Percentiles rank a stretch among this genome's conserved stretches.
Conservation (phyloP, 257 asterid species). For the Prunella vulgaris region DNA sequence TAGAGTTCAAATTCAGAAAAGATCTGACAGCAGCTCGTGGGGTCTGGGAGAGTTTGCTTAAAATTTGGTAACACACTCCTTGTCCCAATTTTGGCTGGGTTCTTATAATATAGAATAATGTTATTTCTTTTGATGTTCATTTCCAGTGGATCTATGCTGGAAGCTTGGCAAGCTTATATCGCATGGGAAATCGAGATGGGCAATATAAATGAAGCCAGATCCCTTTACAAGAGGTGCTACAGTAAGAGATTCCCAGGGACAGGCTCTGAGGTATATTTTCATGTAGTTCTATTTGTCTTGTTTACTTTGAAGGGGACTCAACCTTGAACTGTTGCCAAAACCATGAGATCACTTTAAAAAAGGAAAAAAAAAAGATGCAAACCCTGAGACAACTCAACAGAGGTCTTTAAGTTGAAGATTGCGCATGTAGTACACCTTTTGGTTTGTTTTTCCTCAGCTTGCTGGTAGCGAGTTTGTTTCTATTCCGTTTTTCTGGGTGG, state of each 20-base stretch:
- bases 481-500: neutral
- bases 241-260: constrained; percentile 76
- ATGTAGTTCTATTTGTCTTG: neutral
- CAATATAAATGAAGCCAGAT: constrained; percentile 79
- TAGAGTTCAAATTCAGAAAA: constrained; percentile 69
- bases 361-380: neutral
- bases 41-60: constrained; percentile 94
- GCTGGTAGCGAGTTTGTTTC: neutral
- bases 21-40: constrained; percentile 84
- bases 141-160: constrained; percentile 81
- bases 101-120: constrained; percentile 15
- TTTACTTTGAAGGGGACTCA: constrained; percentile 1
- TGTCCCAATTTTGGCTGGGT: neutral
- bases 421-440: neutral
- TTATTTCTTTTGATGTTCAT: constrained; percentile 20
- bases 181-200: constrained; percentile 75
- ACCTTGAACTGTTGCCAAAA: neutral
- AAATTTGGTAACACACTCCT: constrained; percentile 48
- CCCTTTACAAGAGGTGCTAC: constrained; percentile 87
- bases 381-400: neutral
- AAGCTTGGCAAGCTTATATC: constrained; percentile 82
- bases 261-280: constrained; percentile 86
- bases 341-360: neutral
- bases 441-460: neutral
- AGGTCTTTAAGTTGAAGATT: neutral